Conservation (phyloP, 768 basidiomycete species). For the Macrocybe gigantea region DNA sequence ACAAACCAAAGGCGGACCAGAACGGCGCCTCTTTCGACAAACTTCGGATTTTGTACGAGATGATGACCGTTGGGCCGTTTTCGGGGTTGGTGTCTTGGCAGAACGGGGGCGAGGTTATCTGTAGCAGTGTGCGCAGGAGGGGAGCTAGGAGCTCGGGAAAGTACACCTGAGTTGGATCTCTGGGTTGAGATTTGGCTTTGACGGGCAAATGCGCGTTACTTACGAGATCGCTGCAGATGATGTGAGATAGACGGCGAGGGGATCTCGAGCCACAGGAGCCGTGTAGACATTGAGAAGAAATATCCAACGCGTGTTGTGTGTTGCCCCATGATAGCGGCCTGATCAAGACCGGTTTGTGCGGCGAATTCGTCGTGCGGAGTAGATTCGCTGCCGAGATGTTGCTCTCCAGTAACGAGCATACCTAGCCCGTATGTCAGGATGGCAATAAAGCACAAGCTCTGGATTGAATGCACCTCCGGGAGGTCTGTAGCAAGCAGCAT, state of each 20-base stretch:
- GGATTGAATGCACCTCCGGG: conserved; percentile 48
- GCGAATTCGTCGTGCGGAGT: conserved; percentile 1
- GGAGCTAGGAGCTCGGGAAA: conserved; percentile 79
- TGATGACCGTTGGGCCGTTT: conserved; percentile 36
- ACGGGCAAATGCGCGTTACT: conserved; percentile 18
- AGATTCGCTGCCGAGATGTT: conserved; percentile 34
- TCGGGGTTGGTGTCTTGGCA: conserved; percentile 5
- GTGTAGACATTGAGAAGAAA: conserved; percentile 33
- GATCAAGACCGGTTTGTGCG: conserved; percentile 28
- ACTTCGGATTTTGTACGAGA: conserved; percentile 77
- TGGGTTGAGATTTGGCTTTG: background rate
- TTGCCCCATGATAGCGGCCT: conserved; percentile 72
- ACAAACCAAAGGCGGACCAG: conserved; percentile 76
- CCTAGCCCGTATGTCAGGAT: background rate
- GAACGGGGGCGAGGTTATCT: conserved; percentile 56
- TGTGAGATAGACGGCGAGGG: conserved; percentile 49
- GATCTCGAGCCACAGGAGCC: conserved; percentile 3
- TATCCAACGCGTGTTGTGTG: conserved; percentile 28
- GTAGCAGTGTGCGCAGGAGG: conserved; percentile 67
- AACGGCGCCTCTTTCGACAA: conserved; percentile 67
- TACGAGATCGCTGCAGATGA: conserved; percentile 83
- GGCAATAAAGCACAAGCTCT: background rate
- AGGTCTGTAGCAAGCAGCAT: conserved; percentile 66
- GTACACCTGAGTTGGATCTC: conserved; percentile 52
- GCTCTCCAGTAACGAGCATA: conserved; percentile 34